These are phyloP conservation scores for Phytophthora chlamydospora DNA, from an alignment of 352 stramenopile species.

Conservation along the genomic window DNA sequence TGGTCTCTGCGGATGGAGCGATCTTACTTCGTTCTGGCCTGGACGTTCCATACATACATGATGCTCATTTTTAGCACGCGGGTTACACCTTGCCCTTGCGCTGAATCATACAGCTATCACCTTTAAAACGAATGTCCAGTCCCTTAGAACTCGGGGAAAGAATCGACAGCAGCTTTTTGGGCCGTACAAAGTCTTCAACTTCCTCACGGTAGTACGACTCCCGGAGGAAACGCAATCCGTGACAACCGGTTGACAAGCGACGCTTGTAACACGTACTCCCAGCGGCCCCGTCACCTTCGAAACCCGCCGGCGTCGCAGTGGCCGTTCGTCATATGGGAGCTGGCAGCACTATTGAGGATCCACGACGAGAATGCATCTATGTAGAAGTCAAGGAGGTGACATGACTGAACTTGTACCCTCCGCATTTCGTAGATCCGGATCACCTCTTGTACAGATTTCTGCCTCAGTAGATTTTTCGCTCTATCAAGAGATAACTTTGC, in stretches of 20 bases:
- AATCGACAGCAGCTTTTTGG: slow-evolving; percentile 21
- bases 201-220: slow-evolving; percentile 10
- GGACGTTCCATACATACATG: slow-evolving; percentile 11
- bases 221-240: slow-evolving; percentile 7
- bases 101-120: slow-evolving; percentile 10
- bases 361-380: not conserved
- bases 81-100: slow-evolving; percentile 2
- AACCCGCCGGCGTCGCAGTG: slow-evolving; percentile 10
- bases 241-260: slow-evolving; percentile 15
- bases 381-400: slow-evolving; percentile 4
- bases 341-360: slow-evolving; percentile 32
- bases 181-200: slow-evolving; percentile 3
- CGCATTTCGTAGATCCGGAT: too few species aligned
- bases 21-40: slow-evolving; percentile 5
- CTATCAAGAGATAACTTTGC: too few species aligned
- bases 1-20: not conserved
- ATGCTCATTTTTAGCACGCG: not conserved
- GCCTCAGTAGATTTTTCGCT: too few species aligned
- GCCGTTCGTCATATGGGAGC: slow-evolving; percentile 26
- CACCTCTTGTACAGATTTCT: too few species aligned
- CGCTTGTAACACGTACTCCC: slow-evolving; percentile 18
- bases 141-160: slow-evolving; percentile 9
- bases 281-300: slow-evolving; percentile 4
- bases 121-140: slow-evolving; percentile 6
- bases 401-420: too few species aligned